Percentiles rank a stretch among this genome's conserved stretches.
phyloP scores from a whole-genome alignment of 805 yeast genomes.

The Martiniozyma abietophila region DNA sequence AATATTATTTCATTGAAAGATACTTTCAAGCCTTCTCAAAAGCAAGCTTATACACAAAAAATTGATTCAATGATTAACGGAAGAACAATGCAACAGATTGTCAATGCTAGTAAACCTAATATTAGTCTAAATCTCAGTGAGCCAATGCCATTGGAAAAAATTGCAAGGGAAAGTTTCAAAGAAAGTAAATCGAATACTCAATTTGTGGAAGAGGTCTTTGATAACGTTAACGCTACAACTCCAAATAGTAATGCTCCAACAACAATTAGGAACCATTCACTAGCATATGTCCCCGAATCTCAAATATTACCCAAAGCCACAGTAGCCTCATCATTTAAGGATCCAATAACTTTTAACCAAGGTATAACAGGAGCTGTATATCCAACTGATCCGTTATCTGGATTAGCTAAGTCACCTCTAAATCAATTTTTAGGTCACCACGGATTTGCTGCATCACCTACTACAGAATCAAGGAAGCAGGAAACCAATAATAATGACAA shows the following conservation, averaged over 20 bases:
- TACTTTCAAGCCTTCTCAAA: constrained; percentile 24
- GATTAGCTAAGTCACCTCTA: too few relatives aligned
- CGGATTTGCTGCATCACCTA: too few relatives aligned
- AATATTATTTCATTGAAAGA: constrained; percentile 36
- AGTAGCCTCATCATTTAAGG: too few relatives aligned
- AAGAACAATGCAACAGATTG: constrained; percentile 24
- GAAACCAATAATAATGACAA: too few relatives aligned
- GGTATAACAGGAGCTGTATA: too few relatives aligned
- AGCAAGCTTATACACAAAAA: constrained; percentile 36
- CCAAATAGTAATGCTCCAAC: not conserved
- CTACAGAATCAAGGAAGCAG: too few relatives aligned
- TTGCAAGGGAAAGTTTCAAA: constrained; percentile 18
- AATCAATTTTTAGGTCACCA: too few relatives aligned
- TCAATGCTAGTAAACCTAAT: constrained; percentile 30
- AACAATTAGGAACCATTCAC: not conserved
- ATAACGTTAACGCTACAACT: not conserved
- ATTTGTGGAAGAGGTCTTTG: constrained; percentile 7
- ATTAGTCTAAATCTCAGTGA: constrained; percentile 12
- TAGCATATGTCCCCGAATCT: not conserved
- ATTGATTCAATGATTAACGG: constrained; percentile 33
- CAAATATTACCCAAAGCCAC: not conserved
- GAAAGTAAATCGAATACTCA: constrained; percentile 13
- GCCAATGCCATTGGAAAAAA: constrained; percentile 12
- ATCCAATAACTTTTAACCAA: too few relatives aligned
- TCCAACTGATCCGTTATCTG: too few relatives aligned